A percentile compares a stretch with the other conserved stretches of the same genome.
These are phyloP conservation scores for Parietaria judaica DNA, from an alignment of 306 rosid genomes.

Conservation along the genomic window DNA sequence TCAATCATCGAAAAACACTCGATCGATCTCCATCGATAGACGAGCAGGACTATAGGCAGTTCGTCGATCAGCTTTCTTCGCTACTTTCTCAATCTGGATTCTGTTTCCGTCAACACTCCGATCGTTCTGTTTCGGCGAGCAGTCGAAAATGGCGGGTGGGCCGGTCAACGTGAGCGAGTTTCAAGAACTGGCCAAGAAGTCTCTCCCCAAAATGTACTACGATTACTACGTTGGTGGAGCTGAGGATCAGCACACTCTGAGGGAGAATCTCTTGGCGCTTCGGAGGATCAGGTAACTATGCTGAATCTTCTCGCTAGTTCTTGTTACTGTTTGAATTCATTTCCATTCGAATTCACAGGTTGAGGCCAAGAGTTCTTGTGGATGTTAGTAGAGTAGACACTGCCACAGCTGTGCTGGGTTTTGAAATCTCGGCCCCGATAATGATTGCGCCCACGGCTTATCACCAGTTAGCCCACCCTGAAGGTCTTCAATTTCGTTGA, in stretches of 20 bases:
- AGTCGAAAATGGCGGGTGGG: conserved; percentile 40
- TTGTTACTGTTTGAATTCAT: not conserved
- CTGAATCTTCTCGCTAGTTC: too few species aligned
- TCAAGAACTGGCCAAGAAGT: conserved; percentile 45
- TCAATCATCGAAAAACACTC: too few species aligned
- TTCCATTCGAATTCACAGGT: conserved; percentile 24
- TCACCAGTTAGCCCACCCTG: conserved; percentile 52
- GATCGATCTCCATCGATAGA: too few species aligned
- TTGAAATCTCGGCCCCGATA: conserved; percentile 43
- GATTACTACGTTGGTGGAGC: conserved; percentile 62
- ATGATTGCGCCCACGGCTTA: conserved; percentile 47
- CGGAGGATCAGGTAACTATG: conserved; percentile 36
- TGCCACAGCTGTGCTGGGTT: conserved; percentile 47
- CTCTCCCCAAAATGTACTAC: conserved; percentile 50
- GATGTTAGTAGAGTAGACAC: conserved; percentile 59
- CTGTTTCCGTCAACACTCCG: too few species aligned
- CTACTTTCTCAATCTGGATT: not conserved
- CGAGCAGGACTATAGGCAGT: too few species aligned
- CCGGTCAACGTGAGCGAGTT: conserved; percentile 52
- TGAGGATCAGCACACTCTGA: conserved; percentile 46
- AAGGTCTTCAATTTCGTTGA: conserved; percentile 27
- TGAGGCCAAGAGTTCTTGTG: conserved; percentile 53
- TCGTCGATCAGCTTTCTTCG: too few species aligned
- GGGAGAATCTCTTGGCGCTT: conserved; percentile 49
- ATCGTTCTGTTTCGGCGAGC: not conserved